Evolutionary conservation across 768 basidiomycete species (phyloP).

Genomic region (Boletus subparvulus): DNA sequence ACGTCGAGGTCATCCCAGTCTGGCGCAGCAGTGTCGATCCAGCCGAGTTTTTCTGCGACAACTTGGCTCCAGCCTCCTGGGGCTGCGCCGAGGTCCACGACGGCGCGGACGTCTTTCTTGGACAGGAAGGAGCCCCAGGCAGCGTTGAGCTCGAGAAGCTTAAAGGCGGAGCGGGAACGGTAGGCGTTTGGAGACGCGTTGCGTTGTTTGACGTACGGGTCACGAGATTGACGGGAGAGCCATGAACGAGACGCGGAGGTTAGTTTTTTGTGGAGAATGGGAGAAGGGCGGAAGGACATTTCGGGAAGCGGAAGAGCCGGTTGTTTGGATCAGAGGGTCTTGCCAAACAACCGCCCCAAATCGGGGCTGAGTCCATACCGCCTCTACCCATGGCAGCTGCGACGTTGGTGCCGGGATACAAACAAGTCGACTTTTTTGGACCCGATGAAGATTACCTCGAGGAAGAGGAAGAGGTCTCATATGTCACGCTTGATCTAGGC

Average conservation of each 20-base stretch:
- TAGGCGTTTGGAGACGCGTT: constrained; percentile 46
- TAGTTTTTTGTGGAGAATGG: constrained; percentile 28
- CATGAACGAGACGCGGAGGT: constrained; percentile 53
- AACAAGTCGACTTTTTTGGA: constrained; percentile 65
- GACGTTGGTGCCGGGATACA: constrained; percentile 56
- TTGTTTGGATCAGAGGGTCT: constrained; percentile 30
- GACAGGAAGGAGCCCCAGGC: constrained; percentile 53
- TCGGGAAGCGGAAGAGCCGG: background rate
- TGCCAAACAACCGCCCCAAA: constrained; percentile 21
- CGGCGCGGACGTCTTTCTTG: constrained; percentile 51
- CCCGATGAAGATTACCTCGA: constrained; percentile 66
- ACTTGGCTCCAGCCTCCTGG: constrained; percentile 97
- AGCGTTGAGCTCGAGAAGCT: constrained; percentile 77
- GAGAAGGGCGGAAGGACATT: constrained; percentile 40
- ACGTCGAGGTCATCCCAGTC: background rate
- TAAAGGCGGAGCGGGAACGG: constrained; percentile 89
- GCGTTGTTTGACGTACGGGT: constrained; percentile 69
- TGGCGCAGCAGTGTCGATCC: constrained; percentile 26
- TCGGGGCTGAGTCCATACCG: background rate
- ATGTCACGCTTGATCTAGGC: constrained; percentile 76
- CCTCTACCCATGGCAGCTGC: constrained; percentile 26
- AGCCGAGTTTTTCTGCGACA: constrained; percentile 61
- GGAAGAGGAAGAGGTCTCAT: constrained; percentile 53
- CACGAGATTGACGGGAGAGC: constrained; percentile 67
- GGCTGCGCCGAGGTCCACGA: constrained; percentile 89